phyloP scores from a whole-genome alignment of 352 stramenopile genomes.

The Globisporangium rhizosaccharum region DNA sequence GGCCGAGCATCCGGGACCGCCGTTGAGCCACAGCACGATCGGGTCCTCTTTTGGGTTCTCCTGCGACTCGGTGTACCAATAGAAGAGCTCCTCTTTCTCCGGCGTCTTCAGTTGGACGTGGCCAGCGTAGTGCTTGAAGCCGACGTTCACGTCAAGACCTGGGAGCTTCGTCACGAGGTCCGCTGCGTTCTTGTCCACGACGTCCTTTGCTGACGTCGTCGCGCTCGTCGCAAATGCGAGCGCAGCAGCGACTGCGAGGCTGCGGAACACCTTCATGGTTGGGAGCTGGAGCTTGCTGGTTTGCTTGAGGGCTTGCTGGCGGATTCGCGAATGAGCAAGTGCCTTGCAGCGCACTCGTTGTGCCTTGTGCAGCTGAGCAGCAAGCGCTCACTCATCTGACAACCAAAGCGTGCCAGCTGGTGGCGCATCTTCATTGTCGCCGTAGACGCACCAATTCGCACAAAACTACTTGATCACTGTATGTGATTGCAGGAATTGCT shows the following conservation, averaged over 20 bases:
- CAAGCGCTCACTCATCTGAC: not conserved
- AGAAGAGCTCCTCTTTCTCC: slow-evolving; percentile 62
- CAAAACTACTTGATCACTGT: not conserved
- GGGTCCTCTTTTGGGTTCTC: slow-evolving; percentile 43
- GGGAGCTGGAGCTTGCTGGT: not conserved
- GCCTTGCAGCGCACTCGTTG: not conserved
- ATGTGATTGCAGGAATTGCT: not conserved
- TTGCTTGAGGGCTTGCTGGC: not conserved
- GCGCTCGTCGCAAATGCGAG: slow-evolving; percentile 19
- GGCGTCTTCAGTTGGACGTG: slow-evolving; percentile 43
- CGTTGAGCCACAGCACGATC: slow-evolving; percentile 82
- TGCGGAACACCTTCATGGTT: slow-evolving; percentile 34
- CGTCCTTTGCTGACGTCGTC: not conserved
- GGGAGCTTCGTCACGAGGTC: slow-evolving; percentile 48
- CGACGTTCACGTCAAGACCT: slow-evolving; percentile 28
- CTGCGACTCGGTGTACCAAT: slow-evolving; percentile 78
- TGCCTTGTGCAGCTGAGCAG: no score
- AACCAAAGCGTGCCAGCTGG: not conserved
- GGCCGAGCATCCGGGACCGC: slow-evolving; percentile 70
- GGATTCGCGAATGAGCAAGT: slow-evolving; percentile 2
- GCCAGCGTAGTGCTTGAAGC: slow-evolving; percentile 71
- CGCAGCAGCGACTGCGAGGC: slow-evolving; percentile 22
- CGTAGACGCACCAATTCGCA: not conserved
- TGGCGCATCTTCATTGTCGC: not conserved
- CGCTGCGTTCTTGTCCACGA: slow-evolving; percentile 30